Evolutionary conservation across 2,329 filamentous ascomycete genomes (phyloP), one percentile per base, ranked within the genome.

Genomic region (Fusarium euwallaceae): DNA sequence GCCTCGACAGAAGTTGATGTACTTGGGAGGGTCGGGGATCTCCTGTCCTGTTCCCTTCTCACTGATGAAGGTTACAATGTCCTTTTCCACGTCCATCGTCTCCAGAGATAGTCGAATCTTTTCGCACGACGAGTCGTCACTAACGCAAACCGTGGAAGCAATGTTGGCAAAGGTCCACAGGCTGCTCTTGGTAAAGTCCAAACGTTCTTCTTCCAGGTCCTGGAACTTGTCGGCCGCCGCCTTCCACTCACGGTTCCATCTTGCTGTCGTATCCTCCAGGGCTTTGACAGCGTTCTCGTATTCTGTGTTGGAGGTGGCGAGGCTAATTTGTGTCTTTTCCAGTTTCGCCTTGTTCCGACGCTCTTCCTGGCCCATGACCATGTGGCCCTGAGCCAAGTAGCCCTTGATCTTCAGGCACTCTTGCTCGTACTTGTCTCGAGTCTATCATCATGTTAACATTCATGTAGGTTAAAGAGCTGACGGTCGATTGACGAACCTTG

Each of bases 291-390:
- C 95, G 61, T 91, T 91, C 83, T 99, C 96, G 81, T 99, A 99
- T 79, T 98, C 97, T 53, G 91, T 92, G 84, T 97, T 98, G 70
- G 95, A 95, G 9, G 92, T 92, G 1, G 95, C 95, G 69, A 99
- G 89, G 79, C 95, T 97, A 78, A 98, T 97, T 82, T 99, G 97
- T 2, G 97, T 98, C 89, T 99, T 99, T 83, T 99, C 97, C 51
- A 99, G 89, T 84, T 98, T 98, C 24, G 96, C 95, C 85, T 99
- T 99, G 84, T 99, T 99, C 85, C 98, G 98, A 32, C 97, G 92
- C 86, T 99, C 97, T 82, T 99, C 97, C 79, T 99, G 97, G 16
- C 97, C 97, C 97, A 99, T 99, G 67, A 99, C 97, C 97, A 99
- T 99, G 82, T 99, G 97, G 11, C 97, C 97, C 84, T 99, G 97